These are phyloP conservation scores for Steccherinum ochraceum DNA, from an alignment of 768 basidiomycete species.

Conservation along the genomic window DNA sequence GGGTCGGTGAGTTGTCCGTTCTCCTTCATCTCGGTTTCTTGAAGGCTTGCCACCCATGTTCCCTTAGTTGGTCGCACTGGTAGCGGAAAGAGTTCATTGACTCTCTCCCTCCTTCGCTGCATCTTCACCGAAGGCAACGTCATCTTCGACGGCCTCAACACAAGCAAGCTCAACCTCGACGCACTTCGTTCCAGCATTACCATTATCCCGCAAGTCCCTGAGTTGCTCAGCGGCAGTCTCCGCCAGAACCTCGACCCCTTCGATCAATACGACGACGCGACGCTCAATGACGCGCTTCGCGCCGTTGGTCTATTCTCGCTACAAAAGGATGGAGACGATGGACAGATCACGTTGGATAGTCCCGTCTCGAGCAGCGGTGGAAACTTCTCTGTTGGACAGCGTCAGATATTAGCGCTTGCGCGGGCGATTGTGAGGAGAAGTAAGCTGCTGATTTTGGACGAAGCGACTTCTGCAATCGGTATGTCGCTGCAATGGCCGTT, in stretches of 20 bases:
- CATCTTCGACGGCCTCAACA: slow-evolving; percentile 41
- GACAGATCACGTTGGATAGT: slow-evolving; percentile 36
- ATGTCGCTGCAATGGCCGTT: slow-evolving; percentile 9
- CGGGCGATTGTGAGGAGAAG: slow-evolving; percentile 49
- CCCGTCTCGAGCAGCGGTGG: slow-evolving; percentile 35
- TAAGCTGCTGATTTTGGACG: slow-evolving; percentile 53
- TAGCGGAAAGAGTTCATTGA: slow-evolving; percentile 46
- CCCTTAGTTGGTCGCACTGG: slow-evolving; percentile 48
- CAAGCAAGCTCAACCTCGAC: slow-evolving; percentile 42
- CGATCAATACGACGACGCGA: slow-evolving; percentile 44
- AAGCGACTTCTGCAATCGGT: too few species aligned
- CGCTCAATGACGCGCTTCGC: slow-evolving; percentile 41
- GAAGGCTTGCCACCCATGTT: slow-evolving; percentile 3
- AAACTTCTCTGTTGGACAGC: slow-evolving; percentile 47
- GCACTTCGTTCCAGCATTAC: slow-evolving; percentile 46
- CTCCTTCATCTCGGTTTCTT: neutral
- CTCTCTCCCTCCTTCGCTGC: slow-evolving; percentile 47
- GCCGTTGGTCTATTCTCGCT: slow-evolving; percentile 40
- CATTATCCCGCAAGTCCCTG: slow-evolving; percentile 51
- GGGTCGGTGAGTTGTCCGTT: slow-evolving; percentile 33
- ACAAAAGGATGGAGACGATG: slow-evolving; percentile 28
- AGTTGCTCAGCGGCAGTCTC: slow-evolving; percentile 47
- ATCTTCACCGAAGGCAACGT: slow-evolving; percentile 51
- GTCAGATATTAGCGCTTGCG: slow-evolving; percentile 54
- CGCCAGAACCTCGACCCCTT: slow-evolving; percentile 57